These are phyloP conservation scores for Globisporangium paroecandrum DNA, from an alignment of 352 stramenopile species.

Conservation along the genomic window DNA sequence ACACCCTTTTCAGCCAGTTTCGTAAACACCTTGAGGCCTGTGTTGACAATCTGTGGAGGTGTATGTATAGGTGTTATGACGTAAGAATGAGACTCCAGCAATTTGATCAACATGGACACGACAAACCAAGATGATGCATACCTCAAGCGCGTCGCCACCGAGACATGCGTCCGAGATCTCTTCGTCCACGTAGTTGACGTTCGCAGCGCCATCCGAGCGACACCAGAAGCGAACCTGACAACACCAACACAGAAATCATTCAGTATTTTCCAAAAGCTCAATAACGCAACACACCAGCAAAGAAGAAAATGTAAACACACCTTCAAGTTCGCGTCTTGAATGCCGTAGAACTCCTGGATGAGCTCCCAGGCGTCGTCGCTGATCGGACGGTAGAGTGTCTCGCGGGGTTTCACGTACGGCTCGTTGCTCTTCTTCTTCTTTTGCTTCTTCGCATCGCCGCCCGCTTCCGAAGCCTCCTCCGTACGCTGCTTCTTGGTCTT, in stretches of 20 bases:
- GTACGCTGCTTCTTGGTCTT: slow-evolving; percentile 53
- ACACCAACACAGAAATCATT: not conserved
- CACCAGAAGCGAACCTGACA: slow-evolving; percentile 58
- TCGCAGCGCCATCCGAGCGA: slow-evolving; percentile 67
- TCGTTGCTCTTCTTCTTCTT: slow-evolving; percentile 10
- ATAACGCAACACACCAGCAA: not conserved
- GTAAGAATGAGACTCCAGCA: not conserved
- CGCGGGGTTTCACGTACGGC: slow-evolving; percentile 38
- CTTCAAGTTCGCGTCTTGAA: slow-evolving; percentile 48
- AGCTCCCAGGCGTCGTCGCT: slow-evolving; percentile 56
- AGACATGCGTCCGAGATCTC: slow-evolving; percentile 62
- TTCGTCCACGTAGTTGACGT: slow-evolving; percentile 79
- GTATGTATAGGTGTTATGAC: not conserved
- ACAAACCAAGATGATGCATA: slow-evolving; percentile 16
- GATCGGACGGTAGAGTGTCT: slow-evolving; percentile 72
- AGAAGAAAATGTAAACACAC: slow-evolving; percentile 17
- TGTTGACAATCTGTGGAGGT: slow-evolving; percentile 87
- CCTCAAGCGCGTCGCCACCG: slow-evolving; percentile 61
- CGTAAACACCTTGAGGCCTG: slow-evolving; percentile 87
- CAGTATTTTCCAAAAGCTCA: not conserved
- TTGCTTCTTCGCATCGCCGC: not conserved
- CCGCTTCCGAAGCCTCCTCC: slow-evolving; percentile 11
- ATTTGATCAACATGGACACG: not conserved
- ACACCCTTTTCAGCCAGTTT: slow-evolving; percentile 67
- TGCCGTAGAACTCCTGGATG: slow-evolving; percentile 63